A percentile compares a stretch with the other conserved stretches of the same genome.
Evolutionary conservation across 2,329 filamentous ascomycete species (phyloP).

Genomic region (Ambrosiella beaveri): DNA sequence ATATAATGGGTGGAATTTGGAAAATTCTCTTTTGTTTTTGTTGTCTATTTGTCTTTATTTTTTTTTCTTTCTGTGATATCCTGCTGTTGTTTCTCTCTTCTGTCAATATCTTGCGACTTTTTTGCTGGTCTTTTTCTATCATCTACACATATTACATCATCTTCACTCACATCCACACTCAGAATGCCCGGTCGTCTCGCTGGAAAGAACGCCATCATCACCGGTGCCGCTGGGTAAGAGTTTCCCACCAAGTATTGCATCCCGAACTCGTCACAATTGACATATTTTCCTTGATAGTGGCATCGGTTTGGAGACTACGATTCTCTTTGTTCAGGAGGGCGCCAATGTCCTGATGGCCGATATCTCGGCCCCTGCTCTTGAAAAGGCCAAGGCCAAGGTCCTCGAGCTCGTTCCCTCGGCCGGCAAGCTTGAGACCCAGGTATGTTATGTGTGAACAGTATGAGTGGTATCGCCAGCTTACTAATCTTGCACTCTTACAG

Average conservation of each 20-base stretch:
- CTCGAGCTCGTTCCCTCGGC: slow-evolving; percentile 50
- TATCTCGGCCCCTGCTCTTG: slow-evolving; percentile 61
- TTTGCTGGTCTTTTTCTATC: not conserved
- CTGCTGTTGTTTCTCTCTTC: not conserved
- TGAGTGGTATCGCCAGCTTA: not conserved
- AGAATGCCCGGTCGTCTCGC: slow-evolving; percentile 29
- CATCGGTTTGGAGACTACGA: slow-evolving; percentile 80
- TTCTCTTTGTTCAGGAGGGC: slow-evolving; percentile 79
- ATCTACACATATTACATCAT: not conserved
- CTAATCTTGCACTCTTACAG: slow-evolving; percentile 9
- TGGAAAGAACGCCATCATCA: slow-evolving; percentile 54
- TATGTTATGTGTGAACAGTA: slow-evolving; percentile 18
- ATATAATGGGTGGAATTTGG: not conserved
- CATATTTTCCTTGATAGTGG: slow-evolving; percentile 35
- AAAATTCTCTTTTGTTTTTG: not conserved
- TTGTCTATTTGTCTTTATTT: not conserved
- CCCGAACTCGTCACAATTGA: not conserved
- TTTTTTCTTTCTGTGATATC: not conserved
- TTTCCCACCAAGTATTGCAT: not conserved
- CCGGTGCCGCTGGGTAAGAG: slow-evolving; percentile 71
- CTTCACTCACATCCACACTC: not conserved
- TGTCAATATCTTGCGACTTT: not conserved
- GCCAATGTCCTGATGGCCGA: slow-evolving; percentile 74
- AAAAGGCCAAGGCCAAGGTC: slow-evolving; percentile 59
- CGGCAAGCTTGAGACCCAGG: slow-evolving; percentile 41